These are phyloP conservation scores for Aureoboletus auriporus DNA, from an alignment of 768 basidiomycete species.

Conservation along the genomic window DNA sequence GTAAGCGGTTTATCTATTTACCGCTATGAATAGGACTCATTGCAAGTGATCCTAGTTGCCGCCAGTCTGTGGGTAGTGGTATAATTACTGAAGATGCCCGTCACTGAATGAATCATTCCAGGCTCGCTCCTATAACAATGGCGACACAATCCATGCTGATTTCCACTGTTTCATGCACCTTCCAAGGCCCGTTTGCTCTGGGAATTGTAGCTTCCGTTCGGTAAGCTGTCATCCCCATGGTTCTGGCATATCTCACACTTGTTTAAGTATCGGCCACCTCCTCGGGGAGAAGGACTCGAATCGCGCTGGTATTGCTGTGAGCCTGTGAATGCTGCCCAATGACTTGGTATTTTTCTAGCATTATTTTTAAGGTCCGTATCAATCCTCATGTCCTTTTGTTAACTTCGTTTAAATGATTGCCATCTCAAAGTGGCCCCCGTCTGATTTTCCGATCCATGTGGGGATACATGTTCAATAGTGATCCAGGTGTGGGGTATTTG, in stretches of 20 bases:
- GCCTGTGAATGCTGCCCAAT: constrained; percentile 60
- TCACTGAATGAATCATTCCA: constrained; percentile 29
- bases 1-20: constrained; percentile 12
- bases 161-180: constrained; percentile 71
- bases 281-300: constrained; percentile 74
- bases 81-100: not conserved
- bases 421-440: constrained; percentile 43
- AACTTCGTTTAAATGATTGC: not conserved
- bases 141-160: constrained; percentile 87
- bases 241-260: not conserved
- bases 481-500: constrained; percentile 38
- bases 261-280: constrained; percentile 76
- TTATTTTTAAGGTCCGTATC: constrained; percentile 52
- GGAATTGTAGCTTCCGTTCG: constrained; percentile 82
- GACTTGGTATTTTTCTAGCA: constrained; percentile 60
- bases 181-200: constrained; percentile 80
- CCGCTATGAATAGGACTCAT: not conserved
- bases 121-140: constrained; percentile 74
- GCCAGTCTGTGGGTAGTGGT: constrained; percentile 43
- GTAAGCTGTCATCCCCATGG: constrained; percentile 33
- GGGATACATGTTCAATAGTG: constrained; percentile 75
- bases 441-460: constrained; percentile 59
- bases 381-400: not conserved
- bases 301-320: constrained; percentile 68
- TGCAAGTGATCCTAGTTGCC: constrained; percentile 35